A percentile compares a stretch with the other conserved stretches of the same genome.
Evolutionary conservation across 1,139 yeast species (phyloP).

Genomic region (Saccharomycopsis phalli): DNA sequence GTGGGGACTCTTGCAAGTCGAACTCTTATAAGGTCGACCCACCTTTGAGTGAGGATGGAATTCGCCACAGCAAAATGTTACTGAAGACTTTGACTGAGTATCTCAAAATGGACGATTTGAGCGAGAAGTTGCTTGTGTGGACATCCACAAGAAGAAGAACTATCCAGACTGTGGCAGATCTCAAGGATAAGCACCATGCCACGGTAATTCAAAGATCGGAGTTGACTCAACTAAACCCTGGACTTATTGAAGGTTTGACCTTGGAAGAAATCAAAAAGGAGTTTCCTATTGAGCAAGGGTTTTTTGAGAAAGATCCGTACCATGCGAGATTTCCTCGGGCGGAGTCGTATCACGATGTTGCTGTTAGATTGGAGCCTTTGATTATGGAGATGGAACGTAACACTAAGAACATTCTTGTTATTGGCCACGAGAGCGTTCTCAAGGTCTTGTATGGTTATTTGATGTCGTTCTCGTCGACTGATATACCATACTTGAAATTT

Average conservation of each 20-base stretch:
- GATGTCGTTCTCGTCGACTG: constrained; percentile 84
- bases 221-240: constrained; percentile 83
- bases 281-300: constrained; percentile 64
- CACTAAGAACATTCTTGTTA: constrained; percentile 77
- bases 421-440: constrained; percentile 88
- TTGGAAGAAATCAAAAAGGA: constrained; percentile 47
- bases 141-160: constrained; percentile 86
- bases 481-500: constrained; percentile 72
- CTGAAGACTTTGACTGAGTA: constrained; percentile 26
- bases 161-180: constrained; percentile 64
- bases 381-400: constrained; percentile 88
- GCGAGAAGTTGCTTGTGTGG: constrained; percentile 46
- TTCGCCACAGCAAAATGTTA: constrained; percentile 42
- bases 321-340: constrained; percentile 89
- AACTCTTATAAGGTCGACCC: constrained; percentile 49
- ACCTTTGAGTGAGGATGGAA: constrained; percentile 52
- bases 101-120: constrained; percentile 23
- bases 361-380: constrained; percentile 88
- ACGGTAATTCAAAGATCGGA: constrained; percentile 69
- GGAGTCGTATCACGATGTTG: constrained; percentile 92
- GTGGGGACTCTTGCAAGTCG: constrained; percentile 47
- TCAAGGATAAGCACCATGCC: constrained; percentile 46
- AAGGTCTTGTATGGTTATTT: constrained; percentile 87
- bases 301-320: constrained; percentile 69
- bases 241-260: constrained; percentile 66